These are phyloP conservation scores for Heimioporus retisporus DNA, from an alignment of 1,284 basidiomycete genomes.

Conservation along the genomic window DNA sequence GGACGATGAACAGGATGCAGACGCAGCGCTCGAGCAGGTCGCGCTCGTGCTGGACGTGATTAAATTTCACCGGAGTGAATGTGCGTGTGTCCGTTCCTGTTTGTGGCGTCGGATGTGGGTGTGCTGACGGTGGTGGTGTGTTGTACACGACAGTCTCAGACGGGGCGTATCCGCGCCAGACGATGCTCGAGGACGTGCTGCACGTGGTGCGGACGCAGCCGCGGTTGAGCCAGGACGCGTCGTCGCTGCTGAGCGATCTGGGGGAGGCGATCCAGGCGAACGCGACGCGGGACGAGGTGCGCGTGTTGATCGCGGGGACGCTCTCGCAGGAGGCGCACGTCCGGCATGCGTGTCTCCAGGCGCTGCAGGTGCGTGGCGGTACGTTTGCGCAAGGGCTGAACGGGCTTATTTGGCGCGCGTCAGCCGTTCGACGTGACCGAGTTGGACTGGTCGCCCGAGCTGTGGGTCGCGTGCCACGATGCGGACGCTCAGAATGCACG, in stretches of 20 bases:
- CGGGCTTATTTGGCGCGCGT: too few relatives aligned
- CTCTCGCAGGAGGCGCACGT: constrained; percentile 93
- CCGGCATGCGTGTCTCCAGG: constrained; percentile 92
- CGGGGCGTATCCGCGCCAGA: constrained; percentile 76
- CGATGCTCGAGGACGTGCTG: constrained; percentile 80
- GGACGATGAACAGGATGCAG: constrained; percentile 59
- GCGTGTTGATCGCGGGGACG: constrained; percentile 78
- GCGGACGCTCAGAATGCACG: constrained; percentile 93
- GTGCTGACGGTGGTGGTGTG: too few relatives aligned
- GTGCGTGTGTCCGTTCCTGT: constrained; percentile 53
- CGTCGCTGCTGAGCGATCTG: constrained; percentile 85
- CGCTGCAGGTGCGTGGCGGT: constrained; percentile 82
- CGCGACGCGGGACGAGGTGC: constrained; percentile 72
- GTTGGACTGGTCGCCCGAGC: constrained; percentile 90
- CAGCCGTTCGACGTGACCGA: constrained; percentile 97
- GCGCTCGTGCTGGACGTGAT: constrained; percentile 89
- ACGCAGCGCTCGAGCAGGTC: constrained; percentile 89
- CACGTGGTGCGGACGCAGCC: constrained; percentile 84
- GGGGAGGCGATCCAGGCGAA: constrained; percentile 85
- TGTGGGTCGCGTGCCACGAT: constrained; percentile 95
- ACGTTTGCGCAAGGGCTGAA: constrained; percentile 53
- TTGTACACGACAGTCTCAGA: constrained; percentile 82
- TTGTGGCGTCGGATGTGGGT: neutral
- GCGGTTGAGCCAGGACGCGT: constrained; percentile 88
- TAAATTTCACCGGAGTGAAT: constrained; percentile 88